These are phyloP conservation scores for Colletotrichum incanum DNA, from an alignment of 2,329 filamentous ascomycete genomes.

Conservation along the genomic window DNA sequence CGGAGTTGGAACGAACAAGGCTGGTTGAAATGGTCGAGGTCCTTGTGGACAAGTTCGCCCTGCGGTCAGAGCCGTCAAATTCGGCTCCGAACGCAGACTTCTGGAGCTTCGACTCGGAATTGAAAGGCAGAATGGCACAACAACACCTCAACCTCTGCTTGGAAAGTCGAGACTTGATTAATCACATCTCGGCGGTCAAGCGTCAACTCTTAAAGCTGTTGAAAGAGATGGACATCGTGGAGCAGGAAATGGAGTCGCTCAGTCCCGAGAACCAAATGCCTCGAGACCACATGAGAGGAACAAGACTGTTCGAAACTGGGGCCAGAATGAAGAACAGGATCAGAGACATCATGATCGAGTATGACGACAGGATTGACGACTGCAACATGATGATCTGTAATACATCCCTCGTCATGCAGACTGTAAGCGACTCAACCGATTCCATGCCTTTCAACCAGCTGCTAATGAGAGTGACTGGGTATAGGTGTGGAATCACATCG, in stretches of 20 bases:
- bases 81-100: neutral
- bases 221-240: conserved; percentile 10
- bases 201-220: conserved; percentile 8
- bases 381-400: conserved; percentile 49
- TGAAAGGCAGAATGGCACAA: conserved; percentile 1
- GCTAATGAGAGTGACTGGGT: neutral
- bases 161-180: conserved; percentile 1
- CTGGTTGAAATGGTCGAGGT: neutral
- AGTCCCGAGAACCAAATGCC: no score
- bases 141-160: conserved; percentile 8
- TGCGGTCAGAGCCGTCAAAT: neutral
- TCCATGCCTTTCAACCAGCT: neutral
- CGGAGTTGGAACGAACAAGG: conserved; percentile 16
- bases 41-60: neutral
- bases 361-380: conserved; percentile 49
- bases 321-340: conserved; percentile 34
- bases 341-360: conserved; percentile 47
- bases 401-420: conserved; percentile 49
- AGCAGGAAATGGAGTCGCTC: neutral
- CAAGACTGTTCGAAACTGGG: neutral
- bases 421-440: conserved; percentile 39
- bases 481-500: conserved; percentile 50
- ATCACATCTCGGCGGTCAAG: conserved; percentile 20
- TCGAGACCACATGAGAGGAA: neutral
- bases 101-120: neutral